Evolutionary conservation across 2,329 filamentous ascomycete species (phyloP), one percentile per base, ranked within the genome.

Genomic region (Pseudopyrenochaeta lycopersici): DNA sequence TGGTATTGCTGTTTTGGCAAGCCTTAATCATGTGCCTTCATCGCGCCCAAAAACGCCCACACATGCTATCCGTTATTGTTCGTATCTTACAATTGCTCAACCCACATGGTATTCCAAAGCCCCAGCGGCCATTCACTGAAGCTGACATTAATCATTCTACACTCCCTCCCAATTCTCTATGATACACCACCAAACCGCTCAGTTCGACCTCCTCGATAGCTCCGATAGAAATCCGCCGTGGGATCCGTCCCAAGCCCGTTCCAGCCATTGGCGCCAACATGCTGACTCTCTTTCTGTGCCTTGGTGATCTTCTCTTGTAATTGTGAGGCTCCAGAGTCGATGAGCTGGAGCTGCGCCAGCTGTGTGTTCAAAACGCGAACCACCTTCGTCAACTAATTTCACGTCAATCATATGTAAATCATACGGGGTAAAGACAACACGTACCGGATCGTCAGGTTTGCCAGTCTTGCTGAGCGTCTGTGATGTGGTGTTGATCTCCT

Each of bases 401-500:
- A 45, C 20, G 27, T 58, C 52, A 54, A 45, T 31, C 29, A 10
- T 11, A 4, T n/a, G 11, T 3, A 23, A 1, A 5, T 31, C 10
- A 2, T 9, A 9, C 27, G 10, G 6, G 14, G 7, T 15, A 43
- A 4, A 17, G 6, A 27, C 15, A 15, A 29, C 11, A 60, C 62
- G 44, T 70, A 74, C 71, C 33, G 67, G 61, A 54, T 73, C 67
- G 59, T 78, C 74, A 23, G 91, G 86, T 77, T 96, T 96, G 77
- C 85, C 89, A 53, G 90, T 92, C 83, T 96, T 97, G 83, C 88
- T 94, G 62, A 99, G 80, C 20, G 88, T 92, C 49, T 90, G 85
- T n/a, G 91, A 95, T 58, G 96, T 94, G 64, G 89, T 87, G 74
- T 99, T 99, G 73, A 99, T 96, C 77, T 98, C 95, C 73, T 96